Evolutionary conservation across 129 eudicot genomes (phyloP), one percentile per base, ranked within the genome.

Genomic region (Pulicaria dysenterica): DNA sequence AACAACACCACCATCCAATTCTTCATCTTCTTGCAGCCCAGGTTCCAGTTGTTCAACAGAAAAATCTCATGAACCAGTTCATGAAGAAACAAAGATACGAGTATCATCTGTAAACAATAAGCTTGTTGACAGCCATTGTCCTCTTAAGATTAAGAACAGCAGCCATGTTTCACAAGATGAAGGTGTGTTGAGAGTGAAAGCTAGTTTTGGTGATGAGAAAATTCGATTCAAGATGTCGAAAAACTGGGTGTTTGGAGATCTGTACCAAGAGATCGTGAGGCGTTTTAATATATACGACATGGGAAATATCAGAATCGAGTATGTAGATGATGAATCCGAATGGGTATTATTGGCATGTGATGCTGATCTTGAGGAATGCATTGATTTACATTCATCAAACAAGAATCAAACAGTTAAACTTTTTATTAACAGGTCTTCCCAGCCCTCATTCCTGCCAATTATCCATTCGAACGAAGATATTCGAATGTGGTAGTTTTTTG

Each of bases 281-380:
- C 84, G 92, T 51, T 87, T 81, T 64, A 79, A 55, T 42, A 56
- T 73, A 34, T 82, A 75, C 2, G 77, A 64, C 36, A 43, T 75
- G 53, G 80, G 64, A 5, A 61, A 69, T 45, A 49, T 82, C 4
- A 74, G 59, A 39, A 11, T 87, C 9, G 80, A 84, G 89, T 87
- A 84, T 65, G 70, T 84, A 63, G 92, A 87, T 41, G 87, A 87
- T 64, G 92, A 87, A 9, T 75, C 82, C 17, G 92, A 87, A 67
- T 87, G 92, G 92, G 88, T 84, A 19, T 65, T 87, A n/a, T 79
- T 87, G 42, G 78, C 92, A 41, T 84, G 92, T 64, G 86, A 87
- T 73, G 89, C 75, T 76, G 92, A 87, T 84, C 85, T 87, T 75
- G 83, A 84, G 76, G 92, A 87, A 66, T 87, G 92, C 49, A 75